phyloP scores from a whole-genome alignment of 2,329 filamentous ascomycete genomes.

The Ophiocordyceps camponoti-leonardi region DNA sequence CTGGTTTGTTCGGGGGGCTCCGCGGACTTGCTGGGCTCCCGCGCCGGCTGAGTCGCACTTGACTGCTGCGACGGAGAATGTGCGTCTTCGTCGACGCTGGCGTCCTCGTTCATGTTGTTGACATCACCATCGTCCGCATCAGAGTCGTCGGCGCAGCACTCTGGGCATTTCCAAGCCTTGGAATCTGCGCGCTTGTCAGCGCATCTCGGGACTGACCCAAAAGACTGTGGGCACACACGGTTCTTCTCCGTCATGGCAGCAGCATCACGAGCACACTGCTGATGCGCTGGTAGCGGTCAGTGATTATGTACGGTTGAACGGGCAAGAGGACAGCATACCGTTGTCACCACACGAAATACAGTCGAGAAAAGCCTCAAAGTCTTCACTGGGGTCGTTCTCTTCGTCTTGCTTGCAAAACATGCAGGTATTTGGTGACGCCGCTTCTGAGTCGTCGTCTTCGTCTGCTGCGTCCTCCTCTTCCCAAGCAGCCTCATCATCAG shows the following conservation, averaged over 20 bases:
- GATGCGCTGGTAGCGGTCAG: constrained; percentile 55
- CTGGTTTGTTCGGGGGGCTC: constrained; percentile 61
- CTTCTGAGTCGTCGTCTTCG: constrained; percentile 40
- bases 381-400: constrained; percentile 64
- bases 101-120: constrained; percentile 10
- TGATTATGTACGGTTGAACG: constrained; percentile 6
- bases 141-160: constrained; percentile 22
- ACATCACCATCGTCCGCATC: constrained; percentile 14
- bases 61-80: constrained; percentile 11
- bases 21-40: constrained; percentile 18
- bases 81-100: constrained; percentile 7
- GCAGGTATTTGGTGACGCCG: constrained; percentile 25
- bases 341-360: constrained; percentile 69
- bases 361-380: constrained; percentile 62
- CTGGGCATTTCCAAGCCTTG: constrained; percentile 32
- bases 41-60: constrained; percentile 26
- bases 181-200: constrained; percentile 17
- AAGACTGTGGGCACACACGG: constrained; percentile 7
- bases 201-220: neutral
- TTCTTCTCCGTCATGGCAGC: constrained; percentile 17
- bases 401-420: constrained; percentile 75
- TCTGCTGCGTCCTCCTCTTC: constrained; percentile 40
- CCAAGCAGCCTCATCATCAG: constrained; percentile 15
- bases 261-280: constrained; percentile 69
- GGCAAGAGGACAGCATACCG: constrained; percentile 37